Percentiles rank a stretch among this genome's conserved stretches.
phyloP scores from a whole-genome alignment of 805 yeast genomes.

The Crinitomyces ghanaensis region DNA sequence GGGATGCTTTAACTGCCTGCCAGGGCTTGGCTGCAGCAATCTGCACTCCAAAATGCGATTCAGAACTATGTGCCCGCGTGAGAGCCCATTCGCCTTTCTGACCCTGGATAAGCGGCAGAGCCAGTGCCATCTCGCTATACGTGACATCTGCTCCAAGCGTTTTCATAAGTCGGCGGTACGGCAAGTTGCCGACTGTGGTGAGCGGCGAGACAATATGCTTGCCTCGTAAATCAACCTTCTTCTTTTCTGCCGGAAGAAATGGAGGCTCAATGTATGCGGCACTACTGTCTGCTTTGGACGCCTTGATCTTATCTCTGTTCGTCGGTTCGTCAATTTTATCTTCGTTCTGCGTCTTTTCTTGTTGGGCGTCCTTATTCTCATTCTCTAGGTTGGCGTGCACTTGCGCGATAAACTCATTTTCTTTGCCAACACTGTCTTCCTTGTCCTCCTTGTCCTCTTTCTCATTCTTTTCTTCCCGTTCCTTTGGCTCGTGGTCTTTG shows the following conservation, averaged over 20 bases:
- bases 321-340: constrained; percentile 5
- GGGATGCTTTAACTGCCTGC: constrained; percentile 92
- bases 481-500: constrained; percentile 9
- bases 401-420: constrained; percentile 15
- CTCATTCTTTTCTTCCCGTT: constrained; percentile 24
- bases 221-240: constrained; percentile 47
- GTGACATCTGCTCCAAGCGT: constrained; percentile 86
- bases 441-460: constrained; percentile 25
- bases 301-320: constrained; percentile 4
- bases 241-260: constrained; percentile 70
- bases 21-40: constrained; percentile 84
- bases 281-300: constrained; percentile 17
- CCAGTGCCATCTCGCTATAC: constrained; percentile 89
- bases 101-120: constrained; percentile 79
- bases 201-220: constrained; percentile 90
- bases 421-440: constrained; percentile 8
- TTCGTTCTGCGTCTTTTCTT: constrained; percentile 14
- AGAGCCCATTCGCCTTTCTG: constrained; percentile 95
- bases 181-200: constrained; percentile 95
- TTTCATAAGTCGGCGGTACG: constrained; percentile 87
- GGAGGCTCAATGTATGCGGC: constrained; percentile 65
- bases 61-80: constrained; percentile 75
- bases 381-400: too few relatives aligned
- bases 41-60: constrained; percentile 91
- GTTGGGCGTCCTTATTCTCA: constrained; percentile 27